Conservation (phyloP, 1,284 basidiomycete genomes). For the Fomitopsis pinicola region DNA sequence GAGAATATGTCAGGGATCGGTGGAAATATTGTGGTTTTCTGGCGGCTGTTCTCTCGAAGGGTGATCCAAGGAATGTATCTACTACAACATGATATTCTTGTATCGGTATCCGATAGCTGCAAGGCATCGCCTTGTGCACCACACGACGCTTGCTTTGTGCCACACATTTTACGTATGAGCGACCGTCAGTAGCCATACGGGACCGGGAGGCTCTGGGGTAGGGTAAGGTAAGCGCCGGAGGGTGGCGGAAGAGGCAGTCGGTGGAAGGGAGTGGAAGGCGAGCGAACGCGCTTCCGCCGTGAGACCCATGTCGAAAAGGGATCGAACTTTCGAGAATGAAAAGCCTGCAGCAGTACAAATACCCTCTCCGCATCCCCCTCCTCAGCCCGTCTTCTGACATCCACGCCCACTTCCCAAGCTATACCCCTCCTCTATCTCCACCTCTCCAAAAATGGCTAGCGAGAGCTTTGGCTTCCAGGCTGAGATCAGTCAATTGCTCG, state of each 20-base stretch:
- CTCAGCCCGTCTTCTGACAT: constrained; percentile 11
- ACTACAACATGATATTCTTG: no score
- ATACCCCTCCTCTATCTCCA: constrained; percentile 2
- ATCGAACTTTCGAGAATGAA: constrained; percentile 29
- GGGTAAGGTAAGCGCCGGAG: background rate
- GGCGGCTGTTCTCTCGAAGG: background rate
- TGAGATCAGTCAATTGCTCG: constrained; percentile 93
- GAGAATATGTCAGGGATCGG: background rate
- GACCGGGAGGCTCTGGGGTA: background rate
- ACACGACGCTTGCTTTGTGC: no score
- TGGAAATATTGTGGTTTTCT: background rate
- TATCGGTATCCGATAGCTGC: no score
- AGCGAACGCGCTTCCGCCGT: constrained; percentile 18
- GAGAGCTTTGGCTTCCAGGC: constrained; percentile 93
- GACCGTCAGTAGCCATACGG: no score
- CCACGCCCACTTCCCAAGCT: constrained; percentile 7
- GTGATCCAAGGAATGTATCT: background rate
- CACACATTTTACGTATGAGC: no score
- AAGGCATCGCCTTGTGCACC: no score
- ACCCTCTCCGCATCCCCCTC: constrained; percentile 8
- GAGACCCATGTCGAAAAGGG: constrained; percentile 17
- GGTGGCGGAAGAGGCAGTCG: constrained; percentile 9
- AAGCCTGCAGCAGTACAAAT: constrained; percentile 18
- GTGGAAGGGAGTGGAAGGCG: constrained; percentile 19
- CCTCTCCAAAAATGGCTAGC: constrained; percentile 52